Evolutionary conservation across 2,329 filamentous ascomycete species (phyloP).

Genomic region (Diplodia seriata): DNA sequence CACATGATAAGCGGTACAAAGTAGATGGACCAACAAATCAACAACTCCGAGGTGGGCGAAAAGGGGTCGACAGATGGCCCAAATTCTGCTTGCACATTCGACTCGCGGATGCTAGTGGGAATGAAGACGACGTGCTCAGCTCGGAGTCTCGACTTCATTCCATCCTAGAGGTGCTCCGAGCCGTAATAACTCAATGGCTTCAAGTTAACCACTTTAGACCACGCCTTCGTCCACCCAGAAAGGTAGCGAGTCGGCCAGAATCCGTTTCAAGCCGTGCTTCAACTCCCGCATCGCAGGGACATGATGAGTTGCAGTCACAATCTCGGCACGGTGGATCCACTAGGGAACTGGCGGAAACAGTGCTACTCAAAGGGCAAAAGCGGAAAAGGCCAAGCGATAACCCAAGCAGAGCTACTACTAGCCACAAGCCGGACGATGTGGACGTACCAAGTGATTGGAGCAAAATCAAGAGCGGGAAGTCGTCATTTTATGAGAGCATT

Average conservation of each 20-base stretch:
- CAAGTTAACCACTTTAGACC: slow-evolving; percentile 74
- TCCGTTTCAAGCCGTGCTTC: slow-evolving; percentile 22
- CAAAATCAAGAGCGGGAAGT: slow-evolving; percentile 53
- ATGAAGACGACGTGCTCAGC: slow-evolving; percentile 38
- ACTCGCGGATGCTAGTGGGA: slow-evolving; percentile 33
- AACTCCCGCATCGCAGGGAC: slow-evolving; percentile 5
- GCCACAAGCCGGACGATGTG: not conserved
- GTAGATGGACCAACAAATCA: slow-evolving; percentile 57
- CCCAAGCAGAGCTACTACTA: not conserved
- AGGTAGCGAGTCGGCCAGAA: slow-evolving; percentile 10
- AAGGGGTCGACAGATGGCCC: slow-evolving; percentile 80
- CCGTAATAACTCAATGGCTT: slow-evolving; percentile 76
- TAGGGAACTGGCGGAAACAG: not conserved
- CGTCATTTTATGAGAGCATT: slow-evolving; percentile 43
- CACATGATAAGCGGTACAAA: slow-evolving; percentile 53
- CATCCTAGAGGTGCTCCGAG: slow-evolving; percentile 70
- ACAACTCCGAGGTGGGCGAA: slow-evolving; percentile 62
- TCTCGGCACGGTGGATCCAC: not conserved
- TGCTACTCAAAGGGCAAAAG: slow-evolving; percentile 34
- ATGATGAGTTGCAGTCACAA: not conserved
- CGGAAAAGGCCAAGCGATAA: slow-evolving; percentile 36
- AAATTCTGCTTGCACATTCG: slow-evolving; percentile 80
- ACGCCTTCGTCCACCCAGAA: slow-evolving; percentile 38
- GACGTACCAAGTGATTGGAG: slow-evolving; percentile 49
- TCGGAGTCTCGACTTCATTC: slow-evolving; percentile 54